Base-by-base conservation (phyloP, 352 stramenopile genomes). In the Peronospora farinosa region DNA sequence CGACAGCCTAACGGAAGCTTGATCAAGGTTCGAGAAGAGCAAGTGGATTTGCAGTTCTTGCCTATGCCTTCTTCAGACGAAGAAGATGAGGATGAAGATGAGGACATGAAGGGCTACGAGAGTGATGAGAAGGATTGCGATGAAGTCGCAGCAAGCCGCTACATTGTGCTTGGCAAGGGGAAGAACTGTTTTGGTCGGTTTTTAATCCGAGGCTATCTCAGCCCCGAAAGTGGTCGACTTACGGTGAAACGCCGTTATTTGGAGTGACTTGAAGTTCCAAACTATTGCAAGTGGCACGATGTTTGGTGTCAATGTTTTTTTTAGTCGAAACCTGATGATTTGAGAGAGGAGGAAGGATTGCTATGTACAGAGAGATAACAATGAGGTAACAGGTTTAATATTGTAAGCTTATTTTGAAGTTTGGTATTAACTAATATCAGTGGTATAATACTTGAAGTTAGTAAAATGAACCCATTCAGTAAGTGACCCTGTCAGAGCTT, bases 11-110 rank as follows among this genome's bases (percentile, higher is more conserved):
- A 76, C 47, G 78, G 78, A 15, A 69, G 53, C 10, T 55, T 79
- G 36, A 48, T 85, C 13, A 70, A 71, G 37, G 67, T 89, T 40
- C 66, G 67, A 40, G 78, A 89, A 42, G 68, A 79, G 17, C 60
- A 79, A 58, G 60, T 89, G 42, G 69, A 89, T 35, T 61, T 89
- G 27, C 50, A 83, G 30, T 89, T 89, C 21, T 27, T 86, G n/a
- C 69, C 63, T 12, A 60, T 86, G 48, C 56, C 59, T 1, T 40
- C 52, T 13, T 63, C 31, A 37, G 67, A 46, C 40, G 53, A 25
- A 52, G 62, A 50, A 28, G 58, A 51, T 16, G 63, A 62, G 31
- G 47, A 65, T 7, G 62, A 50, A 28, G 58, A 51, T 16, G 63
- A 62, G 31, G 47, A 65, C 6, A 60, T 51, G 36, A 40, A 65